Evolutionary conservation across 2,329 filamentous ascomycete species (phyloP).

Genomic region (Aspergillus brunneoviolaceus): DNA sequence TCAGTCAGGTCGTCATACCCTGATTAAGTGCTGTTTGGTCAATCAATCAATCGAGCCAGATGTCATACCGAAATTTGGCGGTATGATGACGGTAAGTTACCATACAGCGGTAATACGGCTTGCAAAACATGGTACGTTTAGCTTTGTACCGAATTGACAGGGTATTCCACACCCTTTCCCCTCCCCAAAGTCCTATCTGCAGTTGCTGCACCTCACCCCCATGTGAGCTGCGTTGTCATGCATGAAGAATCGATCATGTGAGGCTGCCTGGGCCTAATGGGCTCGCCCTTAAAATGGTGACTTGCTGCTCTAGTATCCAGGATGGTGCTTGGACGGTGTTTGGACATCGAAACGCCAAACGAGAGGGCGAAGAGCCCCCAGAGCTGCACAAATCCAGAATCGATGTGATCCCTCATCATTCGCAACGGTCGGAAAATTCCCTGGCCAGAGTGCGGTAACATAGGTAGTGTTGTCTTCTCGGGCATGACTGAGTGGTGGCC

Average conservation of each 20-base stretch:
- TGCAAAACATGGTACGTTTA: neutral
- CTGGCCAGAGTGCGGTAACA: neutral
- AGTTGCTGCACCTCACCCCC: slow-evolving; percentile 12
- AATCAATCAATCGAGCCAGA: neutral
- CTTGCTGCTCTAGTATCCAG: slow-evolving; percentile 2
- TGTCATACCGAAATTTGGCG: neutral
- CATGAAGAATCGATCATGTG: slow-evolving; percentile 40
- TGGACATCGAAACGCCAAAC: neutral
- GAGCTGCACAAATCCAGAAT: neutral
- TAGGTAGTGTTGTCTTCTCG: neutral
- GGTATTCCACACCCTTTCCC: neutral
- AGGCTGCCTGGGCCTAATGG: slow-evolving; percentile 15
- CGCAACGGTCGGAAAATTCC: slow-evolving; percentile 7
- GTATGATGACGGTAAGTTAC: neutral
- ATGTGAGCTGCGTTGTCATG: slow-evolving; percentile 29
- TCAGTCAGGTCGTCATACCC: neutral
- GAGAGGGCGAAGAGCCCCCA: neutral
- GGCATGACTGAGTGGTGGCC: neutral
- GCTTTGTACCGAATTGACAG: neutral
- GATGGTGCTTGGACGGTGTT: neutral
- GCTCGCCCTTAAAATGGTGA: slow-evolving; percentile 2
- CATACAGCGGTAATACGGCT: neutral
- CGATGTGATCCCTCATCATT: slow-evolving; percentile 4
- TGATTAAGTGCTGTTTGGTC: neutral
- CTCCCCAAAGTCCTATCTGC: neutral